phyloP scores from a whole-genome alignment of 768 basidiomycete genomes.

The Mycena latifolia region DNA sequence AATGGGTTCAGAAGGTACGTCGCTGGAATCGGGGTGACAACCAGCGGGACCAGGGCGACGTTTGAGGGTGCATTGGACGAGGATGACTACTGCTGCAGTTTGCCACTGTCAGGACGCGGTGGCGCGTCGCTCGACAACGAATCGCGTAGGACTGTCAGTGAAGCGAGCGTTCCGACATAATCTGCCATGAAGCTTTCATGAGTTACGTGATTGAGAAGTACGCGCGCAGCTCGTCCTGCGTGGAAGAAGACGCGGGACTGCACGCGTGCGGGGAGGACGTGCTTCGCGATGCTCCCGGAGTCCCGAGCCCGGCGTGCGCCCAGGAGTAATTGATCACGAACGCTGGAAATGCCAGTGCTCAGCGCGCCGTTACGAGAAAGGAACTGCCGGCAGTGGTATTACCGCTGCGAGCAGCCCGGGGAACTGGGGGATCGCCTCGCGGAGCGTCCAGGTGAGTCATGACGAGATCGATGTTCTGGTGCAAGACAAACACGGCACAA shows the following conservation, averaged over 20 bases:
- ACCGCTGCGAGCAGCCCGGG: slow-evolving; percentile 84
- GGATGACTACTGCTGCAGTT: no score
- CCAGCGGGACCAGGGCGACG: slow-evolving; percentile 22
- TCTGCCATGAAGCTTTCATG: slow-evolving; percentile 57
- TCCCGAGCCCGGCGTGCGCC: slow-evolving; percentile 76
- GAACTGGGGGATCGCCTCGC: slow-evolving; percentile 76
- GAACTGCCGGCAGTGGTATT: slow-evolving; percentile 39
- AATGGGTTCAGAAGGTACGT: slow-evolving; percentile 78
- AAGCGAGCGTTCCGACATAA: slow-evolving; percentile 73
- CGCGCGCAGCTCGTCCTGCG: slow-evolving; percentile 63
- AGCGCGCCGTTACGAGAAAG: slow-evolving; percentile 2
- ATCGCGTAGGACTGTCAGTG: slow-evolving; percentile 63
- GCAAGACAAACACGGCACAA: no score
- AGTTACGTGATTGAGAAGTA: slow-evolving; percentile 56
- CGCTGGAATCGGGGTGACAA: slow-evolving; percentile 42
- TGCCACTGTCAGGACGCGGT: slow-evolving; percentile 9
- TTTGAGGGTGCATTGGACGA: slow-evolving; percentile 33
- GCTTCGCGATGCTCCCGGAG: slow-evolving; percentile 78
- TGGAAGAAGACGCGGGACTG: slow-evolving; percentile 77
- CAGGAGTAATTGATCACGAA: slow-evolving; percentile 83
- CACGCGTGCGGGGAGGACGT: slow-evolving; percentile 69
- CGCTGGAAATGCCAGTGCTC: slow-evolving; percentile 54
- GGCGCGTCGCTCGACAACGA: slow-evolving; percentile 49
- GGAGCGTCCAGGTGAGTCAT: slow-evolving; percentile 74
- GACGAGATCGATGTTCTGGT: slow-evolving; percentile 70